Base-by-base conservation (phyloP, 495 filamentous ascomycete species). In the Friedmanniomyces simplex region DNA sequence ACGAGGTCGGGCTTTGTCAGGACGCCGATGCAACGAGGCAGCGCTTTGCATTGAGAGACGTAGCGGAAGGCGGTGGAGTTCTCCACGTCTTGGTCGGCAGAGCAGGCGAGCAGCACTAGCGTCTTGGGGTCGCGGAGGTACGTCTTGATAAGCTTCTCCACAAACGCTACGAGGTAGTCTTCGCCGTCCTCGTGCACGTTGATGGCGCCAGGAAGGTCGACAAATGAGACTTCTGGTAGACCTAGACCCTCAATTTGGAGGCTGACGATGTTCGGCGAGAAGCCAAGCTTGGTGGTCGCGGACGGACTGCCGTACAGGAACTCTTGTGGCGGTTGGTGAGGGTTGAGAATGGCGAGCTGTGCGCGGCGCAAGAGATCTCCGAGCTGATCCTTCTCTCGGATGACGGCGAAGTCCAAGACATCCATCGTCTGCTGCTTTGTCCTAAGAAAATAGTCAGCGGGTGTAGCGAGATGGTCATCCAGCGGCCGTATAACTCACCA, bases 171-270 rank as follows among this genome's bases (percentile, higher is more conserved):
- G 0, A 91, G 72, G 50, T 87, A 85, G 0, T 70, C 69, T 18
- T 58, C 25, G 28, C 87, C 82, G n/a, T 82, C 72, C 2, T 77
- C 55, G 0, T 77, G 72, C 0, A 81, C 82, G 51, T 81, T 80
- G 59, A 94, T 88, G 3, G 91, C 80, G 0, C 89, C 89, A 0
- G 89, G 89, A 0, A 94, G 70, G 61, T 95, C 89, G 59, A 85
- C 90, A 58, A 95, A 89, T 0, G 83, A 85, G 0, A 94, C 68
- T 37, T 83, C 81, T 0, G 86, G 82, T 0, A 91, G 77, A 0
- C 74, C 74, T 0, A 86, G 84, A 0, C 80, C 85, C 0, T 80
- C 81, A 13, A 95, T 87, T 39, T 89, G 82, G 0, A 95, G 61
- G 0, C 80, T 77, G 0, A 95, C 79, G 0, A 88, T 76, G 51